These are phyloP conservation scores for Phytopythium helicoides DNA, from an alignment of 352 stramenopile species.

Conservation along the genomic window DNA sequence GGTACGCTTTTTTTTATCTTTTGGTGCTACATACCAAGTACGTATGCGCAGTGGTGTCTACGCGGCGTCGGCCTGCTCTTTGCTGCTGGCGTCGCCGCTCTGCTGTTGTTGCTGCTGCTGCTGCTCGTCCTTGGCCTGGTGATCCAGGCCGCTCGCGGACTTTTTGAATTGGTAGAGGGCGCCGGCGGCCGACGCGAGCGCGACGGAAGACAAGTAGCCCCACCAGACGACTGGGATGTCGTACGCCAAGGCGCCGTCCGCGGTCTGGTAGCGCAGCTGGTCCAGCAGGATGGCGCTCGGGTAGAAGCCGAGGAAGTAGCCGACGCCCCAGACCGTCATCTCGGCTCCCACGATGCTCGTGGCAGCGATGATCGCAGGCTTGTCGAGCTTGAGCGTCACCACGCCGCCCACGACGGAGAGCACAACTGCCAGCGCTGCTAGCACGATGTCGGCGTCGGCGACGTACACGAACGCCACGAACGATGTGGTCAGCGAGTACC, in stretches of 20 bases:
- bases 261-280: conserved; percentile 30
- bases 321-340: conserved; percentile 51
- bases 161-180: conserved; percentile 61
- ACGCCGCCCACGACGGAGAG: conserved; percentile 37
- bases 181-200: conserved; percentile 52
- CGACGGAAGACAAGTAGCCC: conserved; percentile 59
- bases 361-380: conserved; percentile 46
- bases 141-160: conserved; percentile 49
- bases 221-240: conserved; percentile 67
- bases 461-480: conserved; percentile 48
- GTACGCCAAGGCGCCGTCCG: conserved; percentile 50
- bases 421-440: conserved; percentile 34
- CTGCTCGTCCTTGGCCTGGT: conserved; percentile 18
- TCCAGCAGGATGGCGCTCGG: conserved; percentile 55
- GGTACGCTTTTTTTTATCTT: too few species aligned
- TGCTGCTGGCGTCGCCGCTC: too few species aligned
- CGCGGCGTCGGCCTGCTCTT: too few species aligned
- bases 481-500: conserved; percentile 45
- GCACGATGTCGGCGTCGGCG: conserved; percentile 34
- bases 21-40: too few species aligned
- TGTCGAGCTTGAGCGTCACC: conserved; percentile 53
- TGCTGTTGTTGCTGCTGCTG: too few species aligned
- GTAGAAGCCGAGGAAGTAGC: conserved; percentile 67
- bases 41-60: too few species aligned
- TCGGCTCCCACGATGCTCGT: conserved; percentile 59